These are phyloP conservation scores for Aspergillus luchuensis DNA, from an alignment of 2,329 filamentous ascomycete genomes.

Conservation along the genomic window DNA sequence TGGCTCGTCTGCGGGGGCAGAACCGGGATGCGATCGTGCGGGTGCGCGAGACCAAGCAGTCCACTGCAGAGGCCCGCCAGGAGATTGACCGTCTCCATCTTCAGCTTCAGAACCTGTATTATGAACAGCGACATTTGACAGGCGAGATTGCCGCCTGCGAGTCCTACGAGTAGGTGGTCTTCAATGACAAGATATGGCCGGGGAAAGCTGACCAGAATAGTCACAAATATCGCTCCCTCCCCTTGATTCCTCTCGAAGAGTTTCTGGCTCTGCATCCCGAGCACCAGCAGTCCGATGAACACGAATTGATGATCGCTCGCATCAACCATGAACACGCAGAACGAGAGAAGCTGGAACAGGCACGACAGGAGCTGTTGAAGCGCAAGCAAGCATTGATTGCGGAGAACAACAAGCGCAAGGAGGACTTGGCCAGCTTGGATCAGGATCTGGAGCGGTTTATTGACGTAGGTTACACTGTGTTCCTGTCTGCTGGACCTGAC, in stretches of 20 bases:
- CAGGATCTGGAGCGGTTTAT: slow-evolving; percentile 93
- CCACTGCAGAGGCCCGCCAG: slow-evolving; percentile 82
- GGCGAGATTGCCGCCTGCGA: slow-evolving; percentile 91
- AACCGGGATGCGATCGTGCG: slow-evolving; percentile 80
- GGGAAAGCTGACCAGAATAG: slow-evolving; percentile 17
- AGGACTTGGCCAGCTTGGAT: slow-evolving; percentile 87
- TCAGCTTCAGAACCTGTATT: slow-evolving; percentile 92
- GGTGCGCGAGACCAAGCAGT: slow-evolving; percentile 80
- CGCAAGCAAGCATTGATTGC: slow-evolving; percentile 69
- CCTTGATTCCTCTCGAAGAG: slow-evolving; percentile 78
- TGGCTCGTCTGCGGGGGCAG: slow-evolving; percentile 77
- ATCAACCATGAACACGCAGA: slow-evolving; percentile 89
- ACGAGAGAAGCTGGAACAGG: slow-evolving; percentile 80
- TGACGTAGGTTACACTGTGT: slow-evolving; percentile 60
- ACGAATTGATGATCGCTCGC: slow-evolving; percentile 81
- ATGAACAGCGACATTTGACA: slow-evolving; percentile 87
- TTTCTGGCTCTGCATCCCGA: slow-evolving; percentile 79
- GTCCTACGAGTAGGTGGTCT: slow-evolving; percentile 74
- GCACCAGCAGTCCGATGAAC: slow-evolving; percentile 69
- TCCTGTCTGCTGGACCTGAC: slow-evolving; percentile 8
- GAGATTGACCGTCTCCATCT: slow-evolving; percentile 91
- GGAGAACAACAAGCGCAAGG: slow-evolving; percentile 89
- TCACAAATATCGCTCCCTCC: slow-evolving; percentile 84
- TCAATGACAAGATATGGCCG: neutral
- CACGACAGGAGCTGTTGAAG: slow-evolving; percentile 74